A percentile compares a stretch with the other conserved stretches of the same genome.
Evolutionary conservation across 2,329 filamentous ascomycete species (phyloP).

Genomic region (Stagonosporopsis vannaccii): DNA sequence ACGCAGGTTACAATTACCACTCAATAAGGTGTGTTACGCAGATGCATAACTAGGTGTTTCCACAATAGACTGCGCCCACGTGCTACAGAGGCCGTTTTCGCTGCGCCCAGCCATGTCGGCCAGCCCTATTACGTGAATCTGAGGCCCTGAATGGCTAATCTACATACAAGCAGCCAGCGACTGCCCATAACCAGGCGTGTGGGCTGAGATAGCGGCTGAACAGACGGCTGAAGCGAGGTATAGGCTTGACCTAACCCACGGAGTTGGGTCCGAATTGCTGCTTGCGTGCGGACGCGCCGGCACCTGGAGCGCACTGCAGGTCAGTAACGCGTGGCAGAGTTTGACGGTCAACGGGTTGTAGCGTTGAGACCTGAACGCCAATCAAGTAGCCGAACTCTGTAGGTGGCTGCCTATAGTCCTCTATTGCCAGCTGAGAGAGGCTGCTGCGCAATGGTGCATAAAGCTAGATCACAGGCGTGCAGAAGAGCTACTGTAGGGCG

Average conservation of each 20-base stretch:
- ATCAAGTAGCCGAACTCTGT: background rate
- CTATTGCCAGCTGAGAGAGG: slow-evolving; percentile 9
- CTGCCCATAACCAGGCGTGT: slow-evolving; percentile 9
- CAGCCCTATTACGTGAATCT: slow-evolving; percentile 13
- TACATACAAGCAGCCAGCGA: background rate
- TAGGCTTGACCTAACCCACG: slow-evolving; percentile 6
- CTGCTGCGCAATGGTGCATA: background rate
- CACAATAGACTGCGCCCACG: slow-evolving; percentile 7
- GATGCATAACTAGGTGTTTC: slow-evolving; percentile 11
- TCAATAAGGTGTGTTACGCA: slow-evolving; percentile 18
- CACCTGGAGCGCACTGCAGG: background rate
- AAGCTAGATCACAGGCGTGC: background rate
- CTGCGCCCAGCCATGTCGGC: slow-evolving; percentile 14
- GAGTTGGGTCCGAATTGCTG: slow-evolving; percentile 7
- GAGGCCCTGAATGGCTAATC: slow-evolving; percentile 6
- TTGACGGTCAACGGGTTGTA: slow-evolving; percentile 4
- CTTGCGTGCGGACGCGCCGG: slow-evolving; percentile 8
- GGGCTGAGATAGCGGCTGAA: slow-evolving; percentile 14
- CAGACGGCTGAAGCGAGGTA: slow-evolving; percentile 17
- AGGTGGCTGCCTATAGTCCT: background rate
- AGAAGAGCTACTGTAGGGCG: slow-evolving; percentile 1
- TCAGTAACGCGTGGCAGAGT: slow-evolving; percentile 1
- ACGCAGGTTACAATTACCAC: slow-evolving; percentile 8
- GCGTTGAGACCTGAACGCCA: background rate
- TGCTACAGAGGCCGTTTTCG: slow-evolving; percentile 9